phyloP scores from a whole-genome alignment of 164 flowering plant genomes.

The Cinnamomum micranthum region DNA sequence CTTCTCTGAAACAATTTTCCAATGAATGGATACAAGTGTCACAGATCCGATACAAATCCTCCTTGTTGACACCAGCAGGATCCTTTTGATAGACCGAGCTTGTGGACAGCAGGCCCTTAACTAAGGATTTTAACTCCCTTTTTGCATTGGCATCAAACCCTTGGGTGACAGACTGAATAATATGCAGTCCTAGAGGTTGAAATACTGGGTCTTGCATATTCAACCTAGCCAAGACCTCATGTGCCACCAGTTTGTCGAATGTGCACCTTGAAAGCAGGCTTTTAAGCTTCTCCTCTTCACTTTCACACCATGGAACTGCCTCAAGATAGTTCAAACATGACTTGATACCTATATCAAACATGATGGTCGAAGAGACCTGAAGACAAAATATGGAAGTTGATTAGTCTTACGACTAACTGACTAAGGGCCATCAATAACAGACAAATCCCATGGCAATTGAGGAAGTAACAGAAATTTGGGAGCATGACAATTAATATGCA shows the following conservation, averaged over 20 bases:
- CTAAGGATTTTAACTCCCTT: slow-evolving; percentile 69
- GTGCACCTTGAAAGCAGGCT: slow-evolving; percentile 43
- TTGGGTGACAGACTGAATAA: slow-evolving; percentile 58
- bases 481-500: neutral
- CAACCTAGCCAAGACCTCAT: slow-evolving; percentile 66
- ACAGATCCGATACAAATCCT: slow-evolving; percentile 55
- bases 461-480: neutral
- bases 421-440: neutral
- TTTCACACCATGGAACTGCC: slow-evolving; percentile 93
- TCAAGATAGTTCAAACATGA: slow-evolving; percentile 78
- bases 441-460: neutral
- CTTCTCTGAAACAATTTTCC: slow-evolving; percentile 45
- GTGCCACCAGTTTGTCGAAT: slow-evolving; percentile 48
- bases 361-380: slow-evolving; percentile 75
- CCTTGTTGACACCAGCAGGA: slow-evolving; percentile 50
- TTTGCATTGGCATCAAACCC: slow-evolving; percentile 53
- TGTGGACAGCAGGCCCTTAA: slow-evolving; percentile 71
- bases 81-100: slow-evolving; percentile 75
- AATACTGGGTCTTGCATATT: slow-evolving; percentile 21
- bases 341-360: slow-evolving; percentile 54
- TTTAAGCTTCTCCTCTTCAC: slow-evolving; percentile 81
- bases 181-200: slow-evolving; percentile 52
- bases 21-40: slow-evolving; percentile 54
- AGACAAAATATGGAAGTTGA: neutral
- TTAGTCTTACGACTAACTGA: neutral